These are phyloP conservation scores for Dendrocalamus latiflorus DNA, from an alignment of 202 grass and related monocot species.

Conservation along the genomic window DNA sequence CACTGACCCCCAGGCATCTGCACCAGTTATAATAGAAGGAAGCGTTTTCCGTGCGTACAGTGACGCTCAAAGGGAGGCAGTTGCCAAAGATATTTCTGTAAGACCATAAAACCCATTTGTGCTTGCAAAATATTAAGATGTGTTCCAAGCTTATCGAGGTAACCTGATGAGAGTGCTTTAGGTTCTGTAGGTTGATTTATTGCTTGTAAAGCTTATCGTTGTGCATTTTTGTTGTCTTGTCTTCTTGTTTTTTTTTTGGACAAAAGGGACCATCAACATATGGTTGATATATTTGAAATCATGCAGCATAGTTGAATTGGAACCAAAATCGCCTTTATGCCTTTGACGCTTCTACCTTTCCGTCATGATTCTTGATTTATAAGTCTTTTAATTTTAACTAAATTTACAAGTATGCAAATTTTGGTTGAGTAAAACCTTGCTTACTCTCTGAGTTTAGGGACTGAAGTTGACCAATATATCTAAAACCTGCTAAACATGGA, in stretches of 20 bases:
- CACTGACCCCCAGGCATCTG: slow-evolving; percentile 31
- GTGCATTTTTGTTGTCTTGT: slow-evolving; percentile 2
- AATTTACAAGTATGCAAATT: not conserved
- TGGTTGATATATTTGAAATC: slow-evolving; percentile 9
- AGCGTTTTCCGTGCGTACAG: slow-evolving; percentile 56
- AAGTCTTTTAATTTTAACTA: not conserved
- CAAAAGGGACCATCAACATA: slow-evolving; percentile 1
- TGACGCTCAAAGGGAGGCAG: slow-evolving; percentile 44
- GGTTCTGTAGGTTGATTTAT: slow-evolving; percentile 1
- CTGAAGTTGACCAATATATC: not conserved
- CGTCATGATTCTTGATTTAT: not conserved
- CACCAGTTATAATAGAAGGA: slow-evolving; percentile 57
- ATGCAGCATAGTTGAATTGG: not conserved
- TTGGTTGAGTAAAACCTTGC: not conserved
- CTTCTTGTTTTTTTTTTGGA: not conserved
- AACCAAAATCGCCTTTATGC: not conserved
- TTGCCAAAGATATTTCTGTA: slow-evolving; percentile 56
- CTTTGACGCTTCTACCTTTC: not conserved
- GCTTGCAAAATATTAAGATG: slow-evolving; percentile 9
- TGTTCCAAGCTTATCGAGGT: not conserved
- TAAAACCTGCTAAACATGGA: not conserved
- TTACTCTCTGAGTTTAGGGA: not conserved
- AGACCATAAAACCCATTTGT: slow-evolving; percentile 3
- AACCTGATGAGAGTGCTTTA: not conserved
- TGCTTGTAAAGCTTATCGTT: not conserved